These are phyloP conservation scores for Malus sieversii DNA, from an alignment of 306 rosid genomes.

Conservation along the genomic window DNA sequence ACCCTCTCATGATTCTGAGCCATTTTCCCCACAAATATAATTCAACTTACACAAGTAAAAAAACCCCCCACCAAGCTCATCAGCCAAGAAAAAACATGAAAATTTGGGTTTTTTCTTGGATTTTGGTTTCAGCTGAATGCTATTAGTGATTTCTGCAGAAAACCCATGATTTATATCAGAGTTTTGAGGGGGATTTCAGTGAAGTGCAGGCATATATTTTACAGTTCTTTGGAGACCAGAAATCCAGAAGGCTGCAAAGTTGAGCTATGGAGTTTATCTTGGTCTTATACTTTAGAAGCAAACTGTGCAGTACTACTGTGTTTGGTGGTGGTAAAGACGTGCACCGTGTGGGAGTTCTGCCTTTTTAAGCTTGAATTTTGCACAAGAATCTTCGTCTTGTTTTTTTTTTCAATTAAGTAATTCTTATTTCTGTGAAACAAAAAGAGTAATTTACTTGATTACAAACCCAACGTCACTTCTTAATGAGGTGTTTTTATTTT, in stretches of 20 bases:
- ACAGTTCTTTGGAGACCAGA: background rate
- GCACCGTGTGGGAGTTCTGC: background rate
- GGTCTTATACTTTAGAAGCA: background rate
- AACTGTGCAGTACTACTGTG: background rate
- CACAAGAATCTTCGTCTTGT: background rate
- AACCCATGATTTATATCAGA: background rate
- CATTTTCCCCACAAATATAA: constrained; percentile 18
- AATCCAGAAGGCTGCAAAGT: background rate
- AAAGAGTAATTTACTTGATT: background rate
- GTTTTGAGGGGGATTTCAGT: background rate
- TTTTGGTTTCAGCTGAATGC: constrained; percentile 2
- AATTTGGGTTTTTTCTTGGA: background rate
- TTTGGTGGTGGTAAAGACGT: background rate
- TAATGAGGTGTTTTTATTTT: background rate
- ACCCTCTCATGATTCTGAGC: constrained; percentile 40
- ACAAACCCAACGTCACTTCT: background rate
- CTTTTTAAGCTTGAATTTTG: background rate
- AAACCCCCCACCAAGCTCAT: background rate
- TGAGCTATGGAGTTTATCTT: background rate
- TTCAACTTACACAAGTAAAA: background rate
- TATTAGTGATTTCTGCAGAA: background rate
- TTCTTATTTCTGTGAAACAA: background rate
- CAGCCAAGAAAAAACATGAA: background rate
- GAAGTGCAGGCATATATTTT: background rate
- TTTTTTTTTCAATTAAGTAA: background rate